These are phyloP conservation scores for Rhodotorula sp. DNA, from an alignment of 1,284 basidiomycete species.

Conservation along the genomic window DNA sequence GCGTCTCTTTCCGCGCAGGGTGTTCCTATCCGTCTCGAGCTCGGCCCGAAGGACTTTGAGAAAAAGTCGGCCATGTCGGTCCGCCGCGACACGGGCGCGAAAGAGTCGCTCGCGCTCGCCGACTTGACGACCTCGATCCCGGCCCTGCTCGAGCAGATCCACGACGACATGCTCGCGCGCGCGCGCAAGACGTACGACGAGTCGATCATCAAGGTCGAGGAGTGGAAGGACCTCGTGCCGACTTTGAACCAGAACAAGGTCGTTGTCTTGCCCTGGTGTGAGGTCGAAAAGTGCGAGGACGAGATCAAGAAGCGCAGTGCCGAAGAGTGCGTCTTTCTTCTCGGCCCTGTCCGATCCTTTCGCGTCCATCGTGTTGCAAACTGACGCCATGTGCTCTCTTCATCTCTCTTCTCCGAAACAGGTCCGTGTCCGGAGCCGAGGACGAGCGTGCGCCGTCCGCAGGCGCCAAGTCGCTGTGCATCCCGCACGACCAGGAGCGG, in stretches of 20 bases:
- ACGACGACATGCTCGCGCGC: constrained; percentile 78
- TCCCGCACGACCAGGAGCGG: constrained; percentile 88
- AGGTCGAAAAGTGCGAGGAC: constrained; percentile 89
- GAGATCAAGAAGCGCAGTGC: constrained; percentile 95
- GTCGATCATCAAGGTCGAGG: constrained; percentile 69
- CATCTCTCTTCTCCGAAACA: background rate
- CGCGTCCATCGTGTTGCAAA: too few species aligned
- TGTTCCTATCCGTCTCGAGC: constrained; percentile 92
- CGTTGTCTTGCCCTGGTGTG: constrained; percentile 94
- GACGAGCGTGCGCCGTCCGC: constrained; percentile 96
- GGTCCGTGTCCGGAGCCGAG: constrained; percentile 56
- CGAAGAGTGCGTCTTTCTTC: constrained; percentile 63
- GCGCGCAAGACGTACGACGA: constrained; percentile 74
- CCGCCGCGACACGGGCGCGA: constrained; percentile 79
- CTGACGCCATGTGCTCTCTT: background rate
- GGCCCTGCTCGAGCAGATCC: constrained; percentile 77
- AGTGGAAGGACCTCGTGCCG: constrained; percentile 90
- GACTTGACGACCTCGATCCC: constrained; percentile 63
- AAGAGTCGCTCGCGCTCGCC: constrained; percentile 68
- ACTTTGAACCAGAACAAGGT: constrained; percentile 85
- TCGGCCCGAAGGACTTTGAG: constrained; percentile 88
- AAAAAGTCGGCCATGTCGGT: constrained; percentile 80
- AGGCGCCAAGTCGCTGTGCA: constrained; percentile 94
- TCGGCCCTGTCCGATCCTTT: background rate
- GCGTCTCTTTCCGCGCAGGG: constrained; percentile 63